Conservation (phyloP, 208 protist species). For the Leishmania mexicana region DNA sequence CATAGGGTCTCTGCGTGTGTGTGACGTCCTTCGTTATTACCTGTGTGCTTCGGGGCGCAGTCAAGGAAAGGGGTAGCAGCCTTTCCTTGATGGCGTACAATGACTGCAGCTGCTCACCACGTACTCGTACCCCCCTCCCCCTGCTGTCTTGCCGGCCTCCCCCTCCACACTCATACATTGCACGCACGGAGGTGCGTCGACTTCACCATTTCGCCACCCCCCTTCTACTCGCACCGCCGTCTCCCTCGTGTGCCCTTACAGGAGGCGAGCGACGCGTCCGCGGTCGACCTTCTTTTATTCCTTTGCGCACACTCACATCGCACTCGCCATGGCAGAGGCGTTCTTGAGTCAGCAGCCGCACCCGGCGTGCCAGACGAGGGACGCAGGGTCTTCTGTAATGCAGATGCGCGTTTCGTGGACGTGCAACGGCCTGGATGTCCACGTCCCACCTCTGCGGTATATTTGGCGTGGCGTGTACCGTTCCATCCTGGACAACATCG, state of each 20-base stretch:
- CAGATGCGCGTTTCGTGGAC: constrained; percentile 50
- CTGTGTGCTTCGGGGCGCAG: background rate
- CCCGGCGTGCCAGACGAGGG: constrained; percentile 33
- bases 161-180: background rate
- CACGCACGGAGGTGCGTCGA: background rate
- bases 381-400: constrained; percentile 50
- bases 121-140: background rate
- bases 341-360: constrained; percentile 52
- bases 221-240: background rate
- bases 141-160: background rate
- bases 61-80: background rate
- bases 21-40: background rate
- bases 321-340: constrained; percentile 60
- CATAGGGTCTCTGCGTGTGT: background rate
- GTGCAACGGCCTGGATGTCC: constrained; percentile 60
- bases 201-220: background rate
- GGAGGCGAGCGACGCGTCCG: background rate
- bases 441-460: constrained; percentile 70
- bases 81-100: background rate
- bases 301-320: background rate
- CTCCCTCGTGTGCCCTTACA: background rate
- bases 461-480: constrained; percentile 44
- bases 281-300: background rate
- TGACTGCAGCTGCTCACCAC: background rate
- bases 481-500: constrained; percentile 45